phyloP scores from a whole-genome alignment of 108 stramenopile species.

The Skeletonema grethae region DNA sequence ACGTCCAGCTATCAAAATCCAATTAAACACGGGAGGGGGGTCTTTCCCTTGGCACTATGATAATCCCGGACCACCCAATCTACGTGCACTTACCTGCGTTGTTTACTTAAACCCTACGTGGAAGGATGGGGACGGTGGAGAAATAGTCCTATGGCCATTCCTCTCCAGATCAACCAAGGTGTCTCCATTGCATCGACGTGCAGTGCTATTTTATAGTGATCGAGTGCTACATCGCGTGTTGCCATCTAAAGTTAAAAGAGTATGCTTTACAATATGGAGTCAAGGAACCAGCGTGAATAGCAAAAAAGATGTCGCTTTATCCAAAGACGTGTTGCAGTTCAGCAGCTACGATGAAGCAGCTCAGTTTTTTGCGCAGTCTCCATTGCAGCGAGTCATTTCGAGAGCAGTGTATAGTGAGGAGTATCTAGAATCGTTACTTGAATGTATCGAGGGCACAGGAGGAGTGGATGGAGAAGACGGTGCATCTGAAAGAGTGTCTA shows the following conservation, averaged over 20 bases:
- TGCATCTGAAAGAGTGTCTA: neutral
- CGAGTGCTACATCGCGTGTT: conserved; percentile 35
- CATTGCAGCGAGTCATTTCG: conserved; percentile 37
- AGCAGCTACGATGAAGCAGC: conserved; percentile 33
- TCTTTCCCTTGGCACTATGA: conserved; percentile 43
- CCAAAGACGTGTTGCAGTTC: conserved; percentile 33
- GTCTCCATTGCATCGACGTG: conserved; percentile 34
- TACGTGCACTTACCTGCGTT: conserved; percentile 47
- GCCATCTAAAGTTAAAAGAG: conserved; percentile 20
- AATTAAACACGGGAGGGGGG: conserved; percentile 35
- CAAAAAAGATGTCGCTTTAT: conserved; percentile 21
- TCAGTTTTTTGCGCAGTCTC: conserved; percentile 24
- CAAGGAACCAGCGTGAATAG: conserved; percentile 12
- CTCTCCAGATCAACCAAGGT: conserved; percentile 15
- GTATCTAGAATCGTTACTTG: conserved; percentile 31
- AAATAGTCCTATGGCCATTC: conserved; percentile 38
- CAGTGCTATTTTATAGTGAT: conserved; percentile 43
- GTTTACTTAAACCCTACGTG: conserved; percentile 47
- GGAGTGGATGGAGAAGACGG: neutral
- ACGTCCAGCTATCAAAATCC: conserved; percentile 33
- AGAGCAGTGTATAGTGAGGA: conserved; percentile 38
- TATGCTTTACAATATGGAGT: conserved; percentile 42
- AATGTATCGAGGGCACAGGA: conserved; percentile 22
- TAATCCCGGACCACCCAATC: conserved; percentile 41
- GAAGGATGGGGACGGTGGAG: conserved; percentile 49